A percentile compares a stretch with the other conserved stretches of the same genome.
These are phyloP conservation scores for Boletellus sp. DNA, from an alignment of 768 basidiomycete species.

Conservation along the genomic window DNA sequence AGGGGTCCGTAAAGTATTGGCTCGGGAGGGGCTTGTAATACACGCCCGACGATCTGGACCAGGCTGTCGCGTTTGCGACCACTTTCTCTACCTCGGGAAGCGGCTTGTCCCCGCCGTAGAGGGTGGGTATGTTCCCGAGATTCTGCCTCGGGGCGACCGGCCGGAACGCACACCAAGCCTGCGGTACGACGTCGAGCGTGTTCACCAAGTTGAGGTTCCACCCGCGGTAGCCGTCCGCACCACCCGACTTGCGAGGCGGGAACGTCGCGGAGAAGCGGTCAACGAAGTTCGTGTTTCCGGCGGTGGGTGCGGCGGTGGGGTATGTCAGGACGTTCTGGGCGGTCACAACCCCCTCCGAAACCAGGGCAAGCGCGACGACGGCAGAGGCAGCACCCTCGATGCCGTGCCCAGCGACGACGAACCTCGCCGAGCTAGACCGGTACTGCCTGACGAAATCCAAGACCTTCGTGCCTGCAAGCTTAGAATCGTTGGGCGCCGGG, in stretches of 20 bases:
- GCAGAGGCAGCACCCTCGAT: slow-evolving; percentile 3
- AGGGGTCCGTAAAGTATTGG: background rate
- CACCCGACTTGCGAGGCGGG: background rate
- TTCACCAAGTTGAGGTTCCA: slow-evolving; percentile 13
- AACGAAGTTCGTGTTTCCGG: slow-evolving; percentile 5
- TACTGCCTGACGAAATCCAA: slow-evolving; percentile 1
- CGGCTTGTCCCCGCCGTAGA: background rate
- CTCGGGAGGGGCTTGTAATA: background rate
- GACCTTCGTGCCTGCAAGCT: background rate
- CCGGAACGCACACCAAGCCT: background rate
- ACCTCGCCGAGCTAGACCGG: background rate
- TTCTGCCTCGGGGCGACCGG: background rate
- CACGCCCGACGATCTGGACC: background rate
- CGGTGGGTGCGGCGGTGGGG: background rate
- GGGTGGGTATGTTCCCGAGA: background rate
- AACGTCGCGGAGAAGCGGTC: slow-evolving; percentile 2
- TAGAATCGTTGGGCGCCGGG: background rate
- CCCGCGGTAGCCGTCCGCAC: background rate
- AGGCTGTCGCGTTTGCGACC: too few relatives aligned
- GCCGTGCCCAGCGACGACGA: slow-evolving; percentile 8
- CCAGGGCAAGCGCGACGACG: slow-evolving; percentile 4
- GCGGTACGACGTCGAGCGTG: background rate
- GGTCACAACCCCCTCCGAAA: background rate
- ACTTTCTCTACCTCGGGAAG: background rate
- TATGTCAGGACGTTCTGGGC: background rate